A percentile compares a stretch with the other conserved stretches of the same genome.
These are phyloP conservation scores for Pyricularia grisea DNA, from an alignment of 2,329 filamentous ascomycete species.

Conservation along the genomic window DNA sequence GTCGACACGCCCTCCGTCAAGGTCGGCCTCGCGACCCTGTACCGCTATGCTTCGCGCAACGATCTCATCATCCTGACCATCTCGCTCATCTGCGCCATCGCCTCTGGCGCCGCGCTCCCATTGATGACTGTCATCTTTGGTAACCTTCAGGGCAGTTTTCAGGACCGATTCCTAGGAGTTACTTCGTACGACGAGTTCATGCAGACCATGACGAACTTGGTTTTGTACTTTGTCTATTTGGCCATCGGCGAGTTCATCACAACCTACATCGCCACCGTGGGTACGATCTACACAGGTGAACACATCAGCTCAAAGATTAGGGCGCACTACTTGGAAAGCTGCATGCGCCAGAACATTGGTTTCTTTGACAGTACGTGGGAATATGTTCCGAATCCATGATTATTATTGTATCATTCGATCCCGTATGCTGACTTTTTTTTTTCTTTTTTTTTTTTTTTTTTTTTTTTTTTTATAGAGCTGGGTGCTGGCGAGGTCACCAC, in stretches of 20 bases:
- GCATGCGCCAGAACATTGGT: slow-evolving; percentile 79
- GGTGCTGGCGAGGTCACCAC: slow-evolving; percentile 91
- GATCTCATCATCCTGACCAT: slow-evolving; percentile 45
- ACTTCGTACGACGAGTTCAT: slow-evolving; percentile 22
- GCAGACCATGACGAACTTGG: slow-evolving; percentile 63
- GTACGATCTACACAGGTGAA: slow-evolving; percentile 83
- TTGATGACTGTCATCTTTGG: slow-evolving; percentile 55
- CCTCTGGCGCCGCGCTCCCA: slow-evolving; percentile 64
- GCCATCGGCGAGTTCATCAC: slow-evolving; percentile 72
- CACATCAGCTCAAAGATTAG: slow-evolving; percentile 72
- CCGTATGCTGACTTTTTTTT: too few relatives aligned
- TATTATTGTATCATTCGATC: not conserved
- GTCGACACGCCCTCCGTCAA: not conserved
- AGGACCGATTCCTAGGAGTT: not conserved
- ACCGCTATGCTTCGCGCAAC: not conserved
- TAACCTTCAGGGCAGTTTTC: slow-evolving; percentile 33
- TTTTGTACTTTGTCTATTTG: slow-evolving; percentile 80
- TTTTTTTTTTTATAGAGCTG: slow-evolving; percentile 39
- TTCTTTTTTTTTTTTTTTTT: not conserved
- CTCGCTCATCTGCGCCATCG: slow-evolving; percentile 56
- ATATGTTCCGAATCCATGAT: not conserved
- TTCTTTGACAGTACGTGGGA: slow-evolving; percentile 62
- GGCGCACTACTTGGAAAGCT: slow-evolving; percentile 73
- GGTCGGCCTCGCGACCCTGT: not conserved
- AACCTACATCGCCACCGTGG: slow-evolving; percentile 71